Evolutionary conservation across 2,329 filamentous ascomycete species (phyloP), one percentile per base, ranked within the genome.

Genomic region (Hypoxylon sp.): DNA sequence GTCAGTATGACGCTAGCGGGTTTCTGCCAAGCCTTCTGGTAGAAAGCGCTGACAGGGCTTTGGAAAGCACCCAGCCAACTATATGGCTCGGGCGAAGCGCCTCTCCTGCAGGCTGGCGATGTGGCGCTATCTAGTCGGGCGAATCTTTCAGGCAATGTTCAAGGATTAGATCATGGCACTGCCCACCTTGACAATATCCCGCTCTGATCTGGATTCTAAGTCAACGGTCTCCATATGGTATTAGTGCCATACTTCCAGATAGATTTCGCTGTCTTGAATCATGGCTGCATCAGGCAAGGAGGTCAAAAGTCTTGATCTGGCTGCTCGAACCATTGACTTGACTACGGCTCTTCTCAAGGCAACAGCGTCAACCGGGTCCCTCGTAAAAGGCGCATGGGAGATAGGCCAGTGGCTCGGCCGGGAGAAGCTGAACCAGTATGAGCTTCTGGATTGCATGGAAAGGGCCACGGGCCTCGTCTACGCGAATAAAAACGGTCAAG

Each of bases 301-400:
- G 19, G 30, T 37, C 2, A 37, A 39, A 37, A 39, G 48, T 21
- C 48, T 52, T n/a, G 32, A 39, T 30, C 19, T 37, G 12, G 48
- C 48, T 2, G 32, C 48, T 21, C 32, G 32, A 34, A 25, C 32
- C 2, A 52, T 52, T 23, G 32, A 37, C 48, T 52, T 52, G 48
- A 39, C 48, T 19, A 52, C 48, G 14, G 32, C 48, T 5, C 48
- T 52, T 25, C 19, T 52, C 19, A 52, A 39, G 19, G 47, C 47
- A 34, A 32, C 47, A 12, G n/a, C 29, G 3, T 51, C 47, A 23
- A 51, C 47, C 2, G 47, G 47, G n/a, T 51, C 27, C 16, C 47
- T 51, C 32, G 27, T 51, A 7, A 51, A 51, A 52, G 48, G 32
- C 21, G 48, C 48, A 9, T 39, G 48, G 32, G 48, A 52, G 30